Evolutionary conservation across 2,329 filamentous ascomycete genomes (phyloP).

Genomic region (Aspergillus piperis): DNA sequence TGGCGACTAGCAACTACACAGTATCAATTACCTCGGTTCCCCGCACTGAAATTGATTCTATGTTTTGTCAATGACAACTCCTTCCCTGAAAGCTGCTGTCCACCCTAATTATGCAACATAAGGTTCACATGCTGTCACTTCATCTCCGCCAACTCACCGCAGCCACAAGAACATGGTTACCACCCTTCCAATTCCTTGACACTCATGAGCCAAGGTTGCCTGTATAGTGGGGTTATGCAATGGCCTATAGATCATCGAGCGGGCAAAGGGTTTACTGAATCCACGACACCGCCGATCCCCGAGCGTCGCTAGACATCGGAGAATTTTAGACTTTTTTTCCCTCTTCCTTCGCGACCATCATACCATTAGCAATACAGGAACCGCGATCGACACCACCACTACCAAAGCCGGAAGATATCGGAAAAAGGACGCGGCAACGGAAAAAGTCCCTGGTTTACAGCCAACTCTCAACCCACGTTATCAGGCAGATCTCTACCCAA

Average conservation of each 20-base stretch:
- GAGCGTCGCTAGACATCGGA: background rate
- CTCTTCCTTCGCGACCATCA: background rate
- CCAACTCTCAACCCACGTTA: background rate
- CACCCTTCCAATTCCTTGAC: background rate
- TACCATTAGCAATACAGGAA: background rate
- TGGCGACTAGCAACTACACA: background rate
- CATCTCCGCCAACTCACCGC: too few species aligned
- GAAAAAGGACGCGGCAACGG: background rate
- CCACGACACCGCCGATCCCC: background rate
- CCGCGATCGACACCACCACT: background rate
- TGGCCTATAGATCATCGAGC: background rate
- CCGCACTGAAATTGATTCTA: background rate
- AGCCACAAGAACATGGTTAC: too few species aligned
- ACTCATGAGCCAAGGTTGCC: background rate
- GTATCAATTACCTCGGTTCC: background rate
- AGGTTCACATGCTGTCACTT: too few species aligned
- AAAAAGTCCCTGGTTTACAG: background rate
- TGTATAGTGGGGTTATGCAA: background rate
- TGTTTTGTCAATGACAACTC: background rate
- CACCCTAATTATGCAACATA: too few species aligned
- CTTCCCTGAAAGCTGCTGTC: background rate
- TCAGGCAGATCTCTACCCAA: background rate
- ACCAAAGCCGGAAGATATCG: background rate
- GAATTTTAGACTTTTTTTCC: background rate
- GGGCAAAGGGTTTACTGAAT: background rate